Conservation (phyloP, 371 early-diverging fungal species). For the Circinella umbellata region DNA sequence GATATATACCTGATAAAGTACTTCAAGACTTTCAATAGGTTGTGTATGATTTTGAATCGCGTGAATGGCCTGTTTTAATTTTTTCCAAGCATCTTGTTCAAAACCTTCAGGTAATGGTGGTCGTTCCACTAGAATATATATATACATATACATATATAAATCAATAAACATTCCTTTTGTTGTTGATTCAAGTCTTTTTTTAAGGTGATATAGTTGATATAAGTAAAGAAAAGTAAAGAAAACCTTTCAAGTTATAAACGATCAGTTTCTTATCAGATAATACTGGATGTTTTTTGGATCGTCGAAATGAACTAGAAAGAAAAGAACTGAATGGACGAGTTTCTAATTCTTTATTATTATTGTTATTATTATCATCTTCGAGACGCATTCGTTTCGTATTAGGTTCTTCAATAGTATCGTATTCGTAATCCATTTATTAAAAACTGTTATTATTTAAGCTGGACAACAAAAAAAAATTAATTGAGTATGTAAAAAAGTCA, state of each 20-base stretch:
- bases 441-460: too few relatives aligned
- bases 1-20: slow-evolving; percentile 85
- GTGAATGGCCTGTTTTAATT: slow-evolving; percentile 71
- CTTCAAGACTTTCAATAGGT: slow-evolving; percentile 76
- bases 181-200: too few relatives aligned
- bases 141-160: background rate
- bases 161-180: background rate
- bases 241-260: slow-evolving; percentile 40
- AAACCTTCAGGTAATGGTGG: slow-evolving; percentile 79
- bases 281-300: slow-evolving; percentile 35
- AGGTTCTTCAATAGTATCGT: background rate
- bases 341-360: slow-evolving; percentile 27
- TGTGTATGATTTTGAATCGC: slow-evolving; percentile 73
- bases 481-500: too few relatives aligned
- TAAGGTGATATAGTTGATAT: too few relatives aligned
- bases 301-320: slow-evolving; percentile 29
- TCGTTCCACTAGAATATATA: slow-evolving; percentile 30
- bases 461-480: too few relatives aligned
- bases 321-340: slow-evolving; percentile 34
- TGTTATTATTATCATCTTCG: background rate
- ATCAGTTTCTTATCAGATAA: slow-evolving; percentile 45
- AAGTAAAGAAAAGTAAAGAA: too few relatives aligned
- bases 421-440: background rate
- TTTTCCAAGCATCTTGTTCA: slow-evolving; percentile 67
- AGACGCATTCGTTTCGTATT: slow-evolving; percentile 2